Conservation (phyloP, 768 basidiomycete genomes). For the Russula brevipes region DNA sequence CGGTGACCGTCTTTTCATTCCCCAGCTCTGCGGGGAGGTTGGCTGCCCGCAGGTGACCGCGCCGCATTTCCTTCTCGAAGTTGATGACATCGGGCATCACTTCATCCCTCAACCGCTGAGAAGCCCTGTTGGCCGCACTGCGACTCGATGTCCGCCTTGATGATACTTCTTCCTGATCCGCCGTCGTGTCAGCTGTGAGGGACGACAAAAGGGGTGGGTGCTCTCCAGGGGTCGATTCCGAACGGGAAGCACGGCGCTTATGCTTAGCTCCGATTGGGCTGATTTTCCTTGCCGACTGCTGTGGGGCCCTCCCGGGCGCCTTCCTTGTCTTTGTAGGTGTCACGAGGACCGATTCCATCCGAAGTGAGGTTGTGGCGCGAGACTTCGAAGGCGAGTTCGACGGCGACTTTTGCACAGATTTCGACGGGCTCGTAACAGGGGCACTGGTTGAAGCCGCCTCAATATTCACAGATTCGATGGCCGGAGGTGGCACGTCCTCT, state of each 20-base stretch:
- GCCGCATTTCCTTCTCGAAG: slow-evolving; percentile 62
- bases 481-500: slow-evolving; percentile 3
- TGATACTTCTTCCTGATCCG: slow-evolving; percentile 14
- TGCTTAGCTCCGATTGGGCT: slow-evolving; percentile 13
- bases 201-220: slow-evolving; percentile 1
- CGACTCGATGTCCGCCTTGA: slow-evolving; percentile 34
- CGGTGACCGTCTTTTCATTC: slow-evolving; percentile 25
- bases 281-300: slow-evolving; percentile 9
- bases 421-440: neutral
- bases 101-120: slow-evolving; percentile 39
- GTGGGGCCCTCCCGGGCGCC: neutral
- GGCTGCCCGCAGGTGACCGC: slow-evolving; percentile 29
- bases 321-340: slow-evolving; percentile 18
- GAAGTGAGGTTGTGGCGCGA: slow-evolving; percentile 2
- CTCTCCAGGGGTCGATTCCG: neutral
- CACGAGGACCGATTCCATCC: slow-evolving; percentile 21
- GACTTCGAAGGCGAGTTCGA: slow-evolving; percentile 12
- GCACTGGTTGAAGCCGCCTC: neutral
- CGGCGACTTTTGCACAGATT: neutral
- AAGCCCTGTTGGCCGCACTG: slow-evolving; percentile 51
- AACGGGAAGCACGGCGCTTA: neutral
- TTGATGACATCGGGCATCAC: slow-evolving; percentile 75
- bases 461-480: slow-evolving; percentile 17
- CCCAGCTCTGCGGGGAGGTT: slow-evolving; percentile 25
- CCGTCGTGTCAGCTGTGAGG: slow-evolving; percentile 26